A percentile compares a stretch with the other conserved stretches of the same genome.
Evolutionary conservation across 305 asterid genomes (phyloP).

Genomic region (Solanum hybrid): DNA sequence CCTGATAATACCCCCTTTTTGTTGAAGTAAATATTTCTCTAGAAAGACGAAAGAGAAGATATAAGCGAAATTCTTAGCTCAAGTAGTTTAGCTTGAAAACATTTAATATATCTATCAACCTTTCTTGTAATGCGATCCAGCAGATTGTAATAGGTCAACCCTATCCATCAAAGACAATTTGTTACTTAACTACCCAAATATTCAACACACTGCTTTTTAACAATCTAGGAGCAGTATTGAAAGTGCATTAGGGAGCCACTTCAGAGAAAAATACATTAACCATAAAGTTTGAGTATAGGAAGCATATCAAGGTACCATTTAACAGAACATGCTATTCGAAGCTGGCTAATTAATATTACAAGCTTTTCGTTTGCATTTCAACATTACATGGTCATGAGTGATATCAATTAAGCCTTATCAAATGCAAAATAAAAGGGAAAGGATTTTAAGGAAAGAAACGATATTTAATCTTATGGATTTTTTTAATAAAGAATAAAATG

Average conservation of each 20-base stretch:
- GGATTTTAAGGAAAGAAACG: not conserved
- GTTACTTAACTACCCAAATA: not conserved
- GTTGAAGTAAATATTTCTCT: constrained; percentile 58
- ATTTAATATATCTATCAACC: constrained; percentile 30
- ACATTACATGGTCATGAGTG: not conserved
- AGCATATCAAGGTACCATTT: not conserved
- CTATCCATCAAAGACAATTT: constrained; percentile 32
- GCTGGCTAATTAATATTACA: not conserved
- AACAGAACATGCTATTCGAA: not conserved
- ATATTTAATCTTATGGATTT: not conserved
- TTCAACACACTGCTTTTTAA: not conserved
- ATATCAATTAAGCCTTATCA: not conserved
- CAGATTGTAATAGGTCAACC: constrained; percentile 46
- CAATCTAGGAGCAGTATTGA: not conserved
- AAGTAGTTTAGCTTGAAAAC: constrained; percentile 1
- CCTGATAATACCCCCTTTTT: constrained; percentile 33
- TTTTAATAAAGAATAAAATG: not conserved
- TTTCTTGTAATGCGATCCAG: constrained; percentile 52
- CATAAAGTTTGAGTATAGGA: not conserved
- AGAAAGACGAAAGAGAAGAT: constrained; percentile 10
- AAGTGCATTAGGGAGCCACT: not conserved
- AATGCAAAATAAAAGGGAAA: not conserved
- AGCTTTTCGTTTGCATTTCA: not conserved
- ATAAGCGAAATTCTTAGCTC: constrained; percentile 3
- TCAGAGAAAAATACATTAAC: not conserved